These are phyloP conservation scores for Ascochyta lentis DNA, from an alignment of 2,329 filamentous ascomycete genomes.

Conservation along the genomic window DNA sequence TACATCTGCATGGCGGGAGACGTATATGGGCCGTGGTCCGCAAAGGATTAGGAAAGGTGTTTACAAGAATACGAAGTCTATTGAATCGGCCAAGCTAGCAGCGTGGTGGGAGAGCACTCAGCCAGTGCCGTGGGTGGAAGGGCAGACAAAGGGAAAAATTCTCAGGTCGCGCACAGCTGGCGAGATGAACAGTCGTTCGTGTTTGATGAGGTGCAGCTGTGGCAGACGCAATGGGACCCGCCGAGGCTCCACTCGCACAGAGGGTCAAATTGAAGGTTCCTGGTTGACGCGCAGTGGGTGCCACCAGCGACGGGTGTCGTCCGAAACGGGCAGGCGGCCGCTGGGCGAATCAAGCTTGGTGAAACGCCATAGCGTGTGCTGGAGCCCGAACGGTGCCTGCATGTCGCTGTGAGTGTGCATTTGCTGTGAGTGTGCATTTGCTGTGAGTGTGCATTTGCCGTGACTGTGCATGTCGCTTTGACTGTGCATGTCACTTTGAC, in stretches of 20 bases:
- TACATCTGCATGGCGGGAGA: slow-evolving; percentile 1
- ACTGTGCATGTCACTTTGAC: no score
- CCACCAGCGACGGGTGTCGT: slow-evolving; percentile 25
- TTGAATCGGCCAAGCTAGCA: slow-evolving; percentile 9
- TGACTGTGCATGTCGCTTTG: no score
- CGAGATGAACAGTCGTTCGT: slow-evolving; percentile 37
- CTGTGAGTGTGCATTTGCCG: no score
- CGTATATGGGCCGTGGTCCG: slow-evolving; percentile 2
- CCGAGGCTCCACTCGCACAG: slow-evolving; percentile 18
- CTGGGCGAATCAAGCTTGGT: slow-evolving; percentile 21
- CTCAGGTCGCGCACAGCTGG: slow-evolving; percentile 19
- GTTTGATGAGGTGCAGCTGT: slow-evolving; percentile 32
- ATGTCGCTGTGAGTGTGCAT: not conserved
- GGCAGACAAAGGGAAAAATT: slow-evolving; percentile 10
- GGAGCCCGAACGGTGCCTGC: slow-evolving; percentile 9
- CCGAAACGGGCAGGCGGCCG: slow-evolving; percentile 28
- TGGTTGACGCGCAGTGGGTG: slow-evolving; percentile 23
- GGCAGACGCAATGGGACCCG: slow-evolving; percentile 24
- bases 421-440: no score
- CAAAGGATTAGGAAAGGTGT: slow-evolving; percentile 18
- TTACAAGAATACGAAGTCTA: slow-evolving; percentile 28
- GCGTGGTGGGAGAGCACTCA: not conserved
- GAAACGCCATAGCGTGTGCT: slow-evolving; percentile 22
- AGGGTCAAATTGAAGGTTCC: slow-evolving; percentile 21
- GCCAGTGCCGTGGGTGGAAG: not conserved